Conservation (phyloP, 2,329 filamentous ascomycete species). For the Pseudocercospora ulei region DNA sequence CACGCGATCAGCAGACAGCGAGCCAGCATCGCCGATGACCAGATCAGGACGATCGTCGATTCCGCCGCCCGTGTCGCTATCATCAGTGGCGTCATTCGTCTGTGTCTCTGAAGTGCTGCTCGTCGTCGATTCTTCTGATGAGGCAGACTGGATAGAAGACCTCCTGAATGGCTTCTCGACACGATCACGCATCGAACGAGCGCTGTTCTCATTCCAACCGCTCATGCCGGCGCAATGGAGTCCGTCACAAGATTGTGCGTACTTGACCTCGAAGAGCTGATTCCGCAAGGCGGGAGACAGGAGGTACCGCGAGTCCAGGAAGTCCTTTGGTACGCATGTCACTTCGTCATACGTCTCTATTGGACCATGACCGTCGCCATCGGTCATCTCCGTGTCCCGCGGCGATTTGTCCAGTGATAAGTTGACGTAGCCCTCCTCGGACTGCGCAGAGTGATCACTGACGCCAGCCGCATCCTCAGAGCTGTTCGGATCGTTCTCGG, state of each 20-base stretch:
- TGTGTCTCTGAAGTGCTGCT: conserved; percentile 18
- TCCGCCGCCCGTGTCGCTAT: conserved; percentile 25
- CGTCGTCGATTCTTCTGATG: conserved; percentile 24
- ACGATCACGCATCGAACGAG: conserved; percentile 27
- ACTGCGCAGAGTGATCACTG: conserved; percentile 67
- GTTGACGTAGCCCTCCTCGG: conserved; percentile 84
- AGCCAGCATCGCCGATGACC: conserved; percentile 21
- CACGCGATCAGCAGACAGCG: conserved; percentile 10
- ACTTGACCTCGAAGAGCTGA: conserved; percentile 63
- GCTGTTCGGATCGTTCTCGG: conserved; percentile 46
- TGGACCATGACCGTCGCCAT: not conserved
- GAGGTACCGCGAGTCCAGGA: conserved; percentile 29
- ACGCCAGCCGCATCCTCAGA: conserved; percentile 46
- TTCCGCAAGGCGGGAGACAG: conserved; percentile 57
- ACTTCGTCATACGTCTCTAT: conserved; percentile 10
- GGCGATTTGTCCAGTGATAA: conserved; percentile 64
- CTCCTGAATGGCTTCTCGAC: conserved; percentile 26
- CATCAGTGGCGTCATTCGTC: conserved; percentile 21
- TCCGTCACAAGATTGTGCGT: conserved; percentile 51
- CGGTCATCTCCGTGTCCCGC: conserved; percentile 9
- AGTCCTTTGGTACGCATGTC: conserved; percentile 25
- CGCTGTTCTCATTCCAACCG: conserved; percentile 18
- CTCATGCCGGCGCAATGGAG: conserved; percentile 48
- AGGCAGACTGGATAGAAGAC: conserved; percentile 25
- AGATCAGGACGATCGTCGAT: conserved; percentile 25